phyloP scores from a whole-genome alignment of 805 yeast genomes.

The Clavispora asparagi region DNA sequence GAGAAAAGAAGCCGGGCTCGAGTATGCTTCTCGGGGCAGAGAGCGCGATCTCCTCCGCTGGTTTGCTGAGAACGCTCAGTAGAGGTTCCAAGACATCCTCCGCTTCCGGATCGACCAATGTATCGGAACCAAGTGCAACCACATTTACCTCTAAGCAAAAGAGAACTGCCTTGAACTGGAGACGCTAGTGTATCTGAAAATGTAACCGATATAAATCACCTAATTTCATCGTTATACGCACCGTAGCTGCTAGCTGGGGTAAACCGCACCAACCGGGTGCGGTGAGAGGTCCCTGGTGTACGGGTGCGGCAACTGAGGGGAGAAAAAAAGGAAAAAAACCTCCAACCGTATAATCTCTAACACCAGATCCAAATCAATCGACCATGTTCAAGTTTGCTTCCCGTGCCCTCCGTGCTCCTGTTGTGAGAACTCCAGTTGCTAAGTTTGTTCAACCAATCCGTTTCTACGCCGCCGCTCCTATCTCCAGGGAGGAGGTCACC shows the following conservation, averaged over 20 bases:
- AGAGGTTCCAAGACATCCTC: slow-evolving; percentile 12
- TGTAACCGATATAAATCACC: not conserved
- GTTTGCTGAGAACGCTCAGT: slow-evolving; percentile 21
- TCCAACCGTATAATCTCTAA: not conserved
- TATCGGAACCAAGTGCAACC: slow-evolving; percentile 8
- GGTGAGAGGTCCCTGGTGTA: not conserved
- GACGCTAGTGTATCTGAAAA: slow-evolving; percentile 6
- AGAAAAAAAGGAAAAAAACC: not conserved
- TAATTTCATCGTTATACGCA: no score
- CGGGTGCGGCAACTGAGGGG: slow-evolving; percentile 1
- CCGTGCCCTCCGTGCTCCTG: slow-evolving; percentile 36
- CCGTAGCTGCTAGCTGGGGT: not conserved
- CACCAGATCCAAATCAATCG: not conserved
- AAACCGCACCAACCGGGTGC: not conserved
- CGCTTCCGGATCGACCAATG: slow-evolving; percentile 8
- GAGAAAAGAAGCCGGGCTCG: slow-evolving; percentile 2
- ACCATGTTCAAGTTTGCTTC: slow-evolving; percentile 51
- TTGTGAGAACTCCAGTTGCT: slow-evolving; percentile 24
- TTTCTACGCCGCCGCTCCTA: slow-evolving; percentile 58
- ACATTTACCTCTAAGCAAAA: slow-evolving; percentile 13
- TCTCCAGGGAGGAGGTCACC: slow-evolving; percentile 75
- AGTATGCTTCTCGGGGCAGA: not conserved
- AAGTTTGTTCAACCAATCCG: slow-evolving; percentile 27
- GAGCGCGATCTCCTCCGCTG: slow-evolving; percentile 4
- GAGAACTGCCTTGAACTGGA: slow-evolving; percentile 38